Base-by-base conservation (phyloP, 306 rosid species). In the Vigna angularis region DNA sequence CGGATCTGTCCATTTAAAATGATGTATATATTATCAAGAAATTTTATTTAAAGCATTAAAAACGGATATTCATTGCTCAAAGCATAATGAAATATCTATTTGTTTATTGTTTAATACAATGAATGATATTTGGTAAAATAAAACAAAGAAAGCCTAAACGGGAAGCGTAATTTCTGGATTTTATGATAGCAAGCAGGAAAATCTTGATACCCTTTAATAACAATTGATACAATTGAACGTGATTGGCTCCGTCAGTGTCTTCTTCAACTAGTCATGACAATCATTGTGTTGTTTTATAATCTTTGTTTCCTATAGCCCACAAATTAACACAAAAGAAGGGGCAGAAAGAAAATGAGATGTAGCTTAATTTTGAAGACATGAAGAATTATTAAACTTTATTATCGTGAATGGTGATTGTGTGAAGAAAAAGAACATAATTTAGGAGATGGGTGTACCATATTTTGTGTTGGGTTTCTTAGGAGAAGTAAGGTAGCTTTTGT, bases 201-300 rank as follows among this genome's bases (percentile, higher is more conserved):
- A 18, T 1, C 15, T 20, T 45, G 78, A 69, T 28, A 49, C 34
- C 68, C 18, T 17, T 62, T 16, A 32, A 4, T 64, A n/a, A 26
- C 2, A 26, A 59, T 30, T 52, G 74, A 30, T 44, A 26, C 1
- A 44, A 18, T 45, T 76, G 32, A 64, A 71, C 86, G 86, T 82
- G 86, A 82, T 77, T 82, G 79, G 79, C 86, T 72, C 82, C 16
- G 53, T 47, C 14, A 12, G 56, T 73, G 76, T 34, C 72, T 58
- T 36, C 56, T 58, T 36, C 56, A 63, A 70, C 68, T 49, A 68
- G 47, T 9, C 51, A 79, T 9, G 62, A 17, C 69, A 53, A 55
- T 52, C 20, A 63, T 56, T 24, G 40, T 63, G 52, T 53, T 72
- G 51, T 47, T 6, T 1, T 20, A 55, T 51, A 38, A 38, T 3